These are phyloP conservation scores for Trichoderma lentiforme DNA, from an alignment of 2,329 filamentous ascomycete species.

Conservation along the genomic window DNA sequence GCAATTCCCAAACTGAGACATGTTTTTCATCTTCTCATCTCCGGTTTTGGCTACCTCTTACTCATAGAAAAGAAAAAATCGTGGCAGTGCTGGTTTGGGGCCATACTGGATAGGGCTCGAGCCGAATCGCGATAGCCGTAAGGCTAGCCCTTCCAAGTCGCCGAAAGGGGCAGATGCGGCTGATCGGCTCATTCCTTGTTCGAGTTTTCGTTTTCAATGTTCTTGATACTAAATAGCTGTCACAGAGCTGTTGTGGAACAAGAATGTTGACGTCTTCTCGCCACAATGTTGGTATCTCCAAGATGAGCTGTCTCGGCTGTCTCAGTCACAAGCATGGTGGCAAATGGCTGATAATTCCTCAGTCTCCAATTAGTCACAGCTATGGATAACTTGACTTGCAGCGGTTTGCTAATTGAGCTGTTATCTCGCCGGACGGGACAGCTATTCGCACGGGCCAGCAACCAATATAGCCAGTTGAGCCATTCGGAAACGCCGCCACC, in stretches of 20 bases:
- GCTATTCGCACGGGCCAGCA: background rate
- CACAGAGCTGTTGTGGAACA: background rate
- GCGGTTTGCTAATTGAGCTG: too few relatives aligned
- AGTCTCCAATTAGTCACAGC: background rate
- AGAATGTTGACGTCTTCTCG: background rate
- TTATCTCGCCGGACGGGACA: background rate
- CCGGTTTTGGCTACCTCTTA: background rate
- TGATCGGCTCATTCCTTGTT: background rate
- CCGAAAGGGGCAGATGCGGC: conserved; percentile 9
- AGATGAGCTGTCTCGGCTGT: background rate
- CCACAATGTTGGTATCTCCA: background rate
- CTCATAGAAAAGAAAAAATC: background rate
- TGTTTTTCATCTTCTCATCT: background rate
- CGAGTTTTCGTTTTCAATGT: background rate
- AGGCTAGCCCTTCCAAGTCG: background rate
- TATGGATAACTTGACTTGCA: background rate
- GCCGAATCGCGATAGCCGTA: conserved; percentile 3
- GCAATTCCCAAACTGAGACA: background rate
- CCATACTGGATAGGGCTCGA: conserved; percentile 6
- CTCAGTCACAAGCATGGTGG: background rate
- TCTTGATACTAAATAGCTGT: background rate
- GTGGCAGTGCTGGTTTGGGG: conserved; percentile 1
- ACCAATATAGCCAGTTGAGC: background rate
- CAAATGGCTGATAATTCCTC: background rate
- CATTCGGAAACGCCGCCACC: background rate